Evolutionary conservation across 257 asterid genomes (phyloP), one percentile per base, ranked within the genome.

Genomic region (Solanum sitiens): DNA sequence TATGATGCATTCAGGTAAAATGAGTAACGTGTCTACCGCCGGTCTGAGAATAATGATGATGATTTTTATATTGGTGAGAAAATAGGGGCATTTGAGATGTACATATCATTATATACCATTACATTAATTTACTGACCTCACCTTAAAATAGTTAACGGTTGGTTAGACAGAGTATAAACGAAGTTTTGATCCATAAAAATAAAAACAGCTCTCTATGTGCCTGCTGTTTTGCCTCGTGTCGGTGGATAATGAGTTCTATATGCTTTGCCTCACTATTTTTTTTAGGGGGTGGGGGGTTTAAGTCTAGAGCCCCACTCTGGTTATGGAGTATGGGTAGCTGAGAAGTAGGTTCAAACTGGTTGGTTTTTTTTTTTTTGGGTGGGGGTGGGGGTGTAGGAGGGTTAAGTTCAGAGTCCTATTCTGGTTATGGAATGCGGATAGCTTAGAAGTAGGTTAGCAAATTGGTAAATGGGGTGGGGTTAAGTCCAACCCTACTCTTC

Each of bases 81-180:
- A 91, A 70, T 91, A 89, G 95, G 95, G 68, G 92, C 90, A 91
- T 87, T 92, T 87, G 90, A 92, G 88, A 75, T 95, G 98, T 95
- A 93, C 93, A 94, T 95, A 94, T 93, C 89, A 92, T 67, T 85
- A 90, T 85, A 90, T 87, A 86, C 91, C 83, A 87, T 53, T 88
- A 92, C 89, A 83, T 86, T 89, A 71, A 86, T 90, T 92, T 88
- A 84, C 86, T 88, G 90, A 89, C 92, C 91, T 83, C 91, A 91
- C 92, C 89, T 45, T 75, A 65, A 53, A 71, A 56, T 77, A 86
- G 90, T 53, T 8, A 30, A 65, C 27, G 42, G 61, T 40, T 83
- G 32, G 71, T 8, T 72, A 70, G 76, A 80, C 61, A 5, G 30
- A 80, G 85, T 80, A 30, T 80, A 50, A 79, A 27, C 2, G 25